Conservation (phyloP, 129 eudicot species). For the Ambrosia trifida region DNA sequence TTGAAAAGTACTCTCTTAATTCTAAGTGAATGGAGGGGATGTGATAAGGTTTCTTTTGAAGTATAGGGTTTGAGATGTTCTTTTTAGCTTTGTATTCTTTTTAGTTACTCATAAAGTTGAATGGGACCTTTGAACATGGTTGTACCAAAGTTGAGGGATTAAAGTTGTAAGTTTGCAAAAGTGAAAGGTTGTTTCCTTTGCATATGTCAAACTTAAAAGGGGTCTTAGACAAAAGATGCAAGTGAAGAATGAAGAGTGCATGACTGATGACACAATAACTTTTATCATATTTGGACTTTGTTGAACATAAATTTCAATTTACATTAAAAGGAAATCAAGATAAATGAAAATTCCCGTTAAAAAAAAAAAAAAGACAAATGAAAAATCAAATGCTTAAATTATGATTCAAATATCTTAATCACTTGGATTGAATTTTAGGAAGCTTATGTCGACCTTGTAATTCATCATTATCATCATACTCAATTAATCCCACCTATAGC, state of each 20-base stretch:
- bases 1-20: conserved; percentile 29
- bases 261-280: conserved; percentile 16
- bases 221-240: conserved; percentile 8
- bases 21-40: conserved; percentile 37
- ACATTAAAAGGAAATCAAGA: too few species aligned
- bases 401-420: too few species aligned
- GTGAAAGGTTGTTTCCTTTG: conserved; percentile 7
- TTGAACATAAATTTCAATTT: conserved; percentile 14
- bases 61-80: conserved; percentile 23
- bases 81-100: conserved; percentile 14
- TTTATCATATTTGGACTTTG: conserved; percentile 7
- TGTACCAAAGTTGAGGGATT: conserved; percentile 23
- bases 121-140: conserved; percentile 8
- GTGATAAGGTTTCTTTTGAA: conserved; percentile 44
- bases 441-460: too few species aligned
- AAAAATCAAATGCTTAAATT: too few species aligned
- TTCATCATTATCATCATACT: too few species aligned
- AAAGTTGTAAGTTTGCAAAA: too few species aligned
- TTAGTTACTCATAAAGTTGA: conserved; percentile 17
- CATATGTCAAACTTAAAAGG: conserved; percentile 17
- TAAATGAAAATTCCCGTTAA: too few species aligned
- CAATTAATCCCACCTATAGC: too few species aligned
- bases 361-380: too few species aligned
- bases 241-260: conserved; percentile 18
- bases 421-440: too few species aligned